These are phyloP conservation scores for Penicillium lagena DNA, from an alignment of 495 filamentous ascomycete species.

Conservation along the genomic window DNA sequence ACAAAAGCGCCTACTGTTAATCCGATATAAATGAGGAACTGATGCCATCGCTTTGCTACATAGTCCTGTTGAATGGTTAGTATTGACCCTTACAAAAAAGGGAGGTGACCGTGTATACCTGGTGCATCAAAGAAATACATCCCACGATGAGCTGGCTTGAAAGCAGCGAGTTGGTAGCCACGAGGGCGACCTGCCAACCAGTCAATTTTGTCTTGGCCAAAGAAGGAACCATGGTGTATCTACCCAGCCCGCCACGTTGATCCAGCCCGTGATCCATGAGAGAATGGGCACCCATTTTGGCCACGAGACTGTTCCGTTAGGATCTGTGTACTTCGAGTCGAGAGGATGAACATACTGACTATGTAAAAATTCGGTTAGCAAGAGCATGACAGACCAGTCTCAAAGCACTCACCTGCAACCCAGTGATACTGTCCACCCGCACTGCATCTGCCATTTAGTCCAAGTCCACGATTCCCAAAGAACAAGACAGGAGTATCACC, in stretches of 20 bases:
- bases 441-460: slow-evolving; percentile 10
- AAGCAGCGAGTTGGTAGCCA: slow-evolving; percentile 36
- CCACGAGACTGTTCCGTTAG: slow-evolving; percentile 37
- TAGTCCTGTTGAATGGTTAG: slow-evolving; percentile 30
- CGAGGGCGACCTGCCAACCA: slow-evolving; percentile 46
- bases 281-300: slow-evolving; percentile 52
- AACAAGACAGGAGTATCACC: slow-evolving; percentile 4
- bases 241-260: slow-evolving; percentile 67
- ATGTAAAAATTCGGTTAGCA: background rate
- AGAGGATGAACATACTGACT: slow-evolving; percentile 21
- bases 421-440: slow-evolving; percentile 65
- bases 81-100: background rate
- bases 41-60: slow-evolving; percentile 53
- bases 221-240: background rate
- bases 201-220: background rate
- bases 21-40: slow-evolving; percentile 64
- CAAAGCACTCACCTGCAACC: slow-evolving; percentile 47
- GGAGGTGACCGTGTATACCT: slow-evolving; percentile 6
- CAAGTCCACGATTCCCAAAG: background rate
- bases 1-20: slow-evolving; percentile 54
- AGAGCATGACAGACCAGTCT: background rate
- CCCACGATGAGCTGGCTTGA: slow-evolving; percentile 53
- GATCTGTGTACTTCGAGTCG: background rate
- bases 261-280: slow-evolving; percentile 67
- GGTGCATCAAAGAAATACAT: slow-evolving; percentile 48